These are phyloP conservation scores for Annulohypoxylon maeteangense DNA, from an alignment of 495 filamentous ascomycete species.

Conservation along the genomic window DNA sequence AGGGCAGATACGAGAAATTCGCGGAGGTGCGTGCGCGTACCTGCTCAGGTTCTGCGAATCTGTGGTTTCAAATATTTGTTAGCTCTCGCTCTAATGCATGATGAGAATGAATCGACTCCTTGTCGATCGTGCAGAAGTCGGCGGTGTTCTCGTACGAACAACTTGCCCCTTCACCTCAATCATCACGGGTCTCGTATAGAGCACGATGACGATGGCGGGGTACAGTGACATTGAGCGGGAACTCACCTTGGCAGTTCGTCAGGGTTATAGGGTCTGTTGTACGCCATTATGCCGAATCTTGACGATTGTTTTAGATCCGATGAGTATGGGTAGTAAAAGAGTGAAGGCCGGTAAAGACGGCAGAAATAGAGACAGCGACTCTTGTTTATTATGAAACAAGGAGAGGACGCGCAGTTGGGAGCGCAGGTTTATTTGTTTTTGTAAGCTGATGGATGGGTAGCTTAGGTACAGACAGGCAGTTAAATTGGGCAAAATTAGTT, in stretches of 20 bases:
- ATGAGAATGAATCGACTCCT: constrained; percentile 20
- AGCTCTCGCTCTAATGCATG: constrained; percentile 31
- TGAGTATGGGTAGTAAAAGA: constrained; percentile 10
- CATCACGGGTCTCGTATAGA: constrained; percentile 12
- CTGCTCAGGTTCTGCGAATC: constrained; percentile 95
- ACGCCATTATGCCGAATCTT: constrained; percentile 74
- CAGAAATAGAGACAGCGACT: constrained; percentile 1
- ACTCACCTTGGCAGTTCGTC: constrained; percentile 96
- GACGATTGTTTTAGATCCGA: constrained; percentile 15
- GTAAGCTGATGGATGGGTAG: constrained; percentile 2
- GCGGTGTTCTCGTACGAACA: background rate
- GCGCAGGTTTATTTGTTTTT: constrained; percentile 21
- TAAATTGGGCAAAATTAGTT: constrained; percentile 27
- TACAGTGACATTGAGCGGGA: constrained; percentile 14
- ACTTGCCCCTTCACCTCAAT: constrained; percentile 6
- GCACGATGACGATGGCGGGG: constrained; percentile 38
- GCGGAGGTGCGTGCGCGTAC: constrained; percentile 59
- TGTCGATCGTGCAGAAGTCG: constrained; percentile 23
- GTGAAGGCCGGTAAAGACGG: constrained; percentile 13
- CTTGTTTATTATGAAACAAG: constrained; percentile 25
- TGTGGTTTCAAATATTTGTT: constrained; percentile 53
- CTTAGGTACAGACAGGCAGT: constrained; percentile 7
- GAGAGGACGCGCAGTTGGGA: constrained; percentile 27
- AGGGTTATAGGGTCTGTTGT: constrained; percentile 93
- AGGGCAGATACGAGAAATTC: constrained; percentile 8